Percentiles rank a stretch among this genome's conserved stretches.
Evolutionary conservation across 768 basidiomycete genomes (phyloP).

Genomic region (Boletus rubescentipes): DNA sequence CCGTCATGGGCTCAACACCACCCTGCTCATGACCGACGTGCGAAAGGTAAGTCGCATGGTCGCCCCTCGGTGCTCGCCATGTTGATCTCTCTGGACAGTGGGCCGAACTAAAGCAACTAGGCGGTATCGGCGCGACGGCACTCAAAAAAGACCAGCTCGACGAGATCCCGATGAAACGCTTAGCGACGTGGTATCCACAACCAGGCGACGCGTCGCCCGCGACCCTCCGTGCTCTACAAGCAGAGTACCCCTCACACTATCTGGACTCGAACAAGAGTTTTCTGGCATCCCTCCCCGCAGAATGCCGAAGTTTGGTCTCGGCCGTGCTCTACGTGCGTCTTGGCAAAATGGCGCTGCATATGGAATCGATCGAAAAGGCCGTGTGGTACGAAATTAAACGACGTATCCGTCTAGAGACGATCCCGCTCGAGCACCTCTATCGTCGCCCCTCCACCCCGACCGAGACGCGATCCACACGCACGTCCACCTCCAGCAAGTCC

Average conservation of each 20-base stretch:
- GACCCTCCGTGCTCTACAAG: conserved; percentile 37
- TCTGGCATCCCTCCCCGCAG: conserved; percentile 36
- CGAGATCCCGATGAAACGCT: conserved; percentile 26
- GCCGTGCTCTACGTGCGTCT: conserved; percentile 36
- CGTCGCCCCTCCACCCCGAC: conserved; percentile 6
- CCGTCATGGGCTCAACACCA: conserved; percentile 38
- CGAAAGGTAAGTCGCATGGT: conserved; percentile 35
- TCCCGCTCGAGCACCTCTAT: conserved; percentile 21
- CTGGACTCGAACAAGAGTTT: conserved; percentile 35
- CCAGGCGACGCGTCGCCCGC: conserved; percentile 29
- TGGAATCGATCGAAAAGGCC: conserved; percentile 39
- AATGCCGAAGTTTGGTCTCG: conserved; percentile 34
- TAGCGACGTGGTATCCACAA: conserved; percentile 32
- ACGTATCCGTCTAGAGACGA: conserved; percentile 30
- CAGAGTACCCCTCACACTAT: conserved; percentile 39
- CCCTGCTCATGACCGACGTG: conserved; percentile 42
- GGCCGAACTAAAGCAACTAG: conserved; percentile 41
- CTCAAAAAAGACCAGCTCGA: conserved; percentile 43
- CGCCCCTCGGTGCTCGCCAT: background rate
- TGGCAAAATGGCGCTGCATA: conserved; percentile 33
- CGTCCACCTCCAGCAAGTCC: background rate
- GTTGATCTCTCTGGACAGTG: conserved; percentile 28
- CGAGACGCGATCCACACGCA: conserved; percentile 1
- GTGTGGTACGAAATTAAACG: conserved; percentile 35
- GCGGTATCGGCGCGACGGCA: conserved; percentile 44